A percentile compares a stretch with the other conserved stretches of the same genome.
These are phyloP conservation scores for Lachnum nothofagi DNA, from an alignment of 2,329 filamentous ascomycete species.

Conservation along the genomic window DNA sequence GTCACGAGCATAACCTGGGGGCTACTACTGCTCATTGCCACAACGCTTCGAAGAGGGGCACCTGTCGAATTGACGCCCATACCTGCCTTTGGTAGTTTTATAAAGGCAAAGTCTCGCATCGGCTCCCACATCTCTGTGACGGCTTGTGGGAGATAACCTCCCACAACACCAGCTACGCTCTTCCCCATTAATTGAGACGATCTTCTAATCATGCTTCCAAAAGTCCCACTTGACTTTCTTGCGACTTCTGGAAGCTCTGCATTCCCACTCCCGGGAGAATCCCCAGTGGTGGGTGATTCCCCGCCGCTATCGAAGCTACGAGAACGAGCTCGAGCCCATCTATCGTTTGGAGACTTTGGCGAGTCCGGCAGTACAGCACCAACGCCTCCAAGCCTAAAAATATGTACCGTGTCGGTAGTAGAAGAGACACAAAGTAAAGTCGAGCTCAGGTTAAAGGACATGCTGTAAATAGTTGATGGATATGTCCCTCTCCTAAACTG, in stretches of 20 bases:
- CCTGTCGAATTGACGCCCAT: conserved; percentile 31
- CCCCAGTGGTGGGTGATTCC: conserved; percentile 41
- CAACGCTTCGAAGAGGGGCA: conserved; percentile 77
- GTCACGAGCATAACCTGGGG: conserved; percentile 98
- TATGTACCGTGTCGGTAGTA: conserved; percentile 91
- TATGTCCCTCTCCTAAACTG: conserved; percentile 95
- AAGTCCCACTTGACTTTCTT: conserved; percentile 63
- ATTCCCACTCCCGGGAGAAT: conserved; percentile 28
- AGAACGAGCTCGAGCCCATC: conserved; percentile 30
- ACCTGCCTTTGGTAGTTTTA: conserved; percentile 72
- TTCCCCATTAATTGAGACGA: conserved; percentile 92
- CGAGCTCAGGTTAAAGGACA: conserved; percentile 95
- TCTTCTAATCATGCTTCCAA: conserved; percentile 85
- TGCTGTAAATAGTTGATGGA: conserved; percentile 92
- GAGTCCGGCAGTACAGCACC: conserved; percentile 34
- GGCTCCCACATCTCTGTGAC: conserved; percentile 99
- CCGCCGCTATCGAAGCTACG: conserved; percentile 52
- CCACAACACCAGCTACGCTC: conserved; percentile 80
- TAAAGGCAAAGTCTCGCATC: conserved; percentile 88
- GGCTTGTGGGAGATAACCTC: conserved; percentile 85
- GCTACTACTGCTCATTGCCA: conserved; percentile 90
- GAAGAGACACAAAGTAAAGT: conserved; percentile 93
- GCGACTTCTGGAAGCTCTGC: conserved; percentile 30
- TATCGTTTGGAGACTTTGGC: conserved; percentile 23
- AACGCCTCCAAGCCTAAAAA: conserved; percentile 71